These are phyloP conservation scores for Heliosperma pusillum DNA, from an alignment of 148 eudicot genomes.

Conservation along the genomic window DNA sequence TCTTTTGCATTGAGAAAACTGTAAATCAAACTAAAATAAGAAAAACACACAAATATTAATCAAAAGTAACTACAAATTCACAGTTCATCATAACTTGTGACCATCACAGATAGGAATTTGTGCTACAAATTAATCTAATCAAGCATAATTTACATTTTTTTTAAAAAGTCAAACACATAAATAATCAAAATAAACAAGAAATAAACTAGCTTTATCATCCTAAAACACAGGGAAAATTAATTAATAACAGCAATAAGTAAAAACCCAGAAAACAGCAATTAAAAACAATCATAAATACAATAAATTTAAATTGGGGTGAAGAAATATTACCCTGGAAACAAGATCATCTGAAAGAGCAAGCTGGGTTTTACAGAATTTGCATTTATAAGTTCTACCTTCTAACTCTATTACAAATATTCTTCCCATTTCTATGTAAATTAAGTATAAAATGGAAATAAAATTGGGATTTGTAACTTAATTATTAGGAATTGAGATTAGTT, in stretches of 20 bases:
- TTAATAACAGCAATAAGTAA: neutral
- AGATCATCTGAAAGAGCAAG: slow-evolving; percentile 62
- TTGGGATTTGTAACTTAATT: neutral
- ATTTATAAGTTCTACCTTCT: slow-evolving; percentile 69
- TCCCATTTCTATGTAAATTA: slow-evolving; percentile 42
- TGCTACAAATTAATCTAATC: too few species aligned
- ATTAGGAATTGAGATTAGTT: neutral
- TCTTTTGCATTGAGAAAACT: neutral
- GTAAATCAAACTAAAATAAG: neutral
- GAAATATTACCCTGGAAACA: slow-evolving; percentile 48
- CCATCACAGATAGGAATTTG: too few species aligned
- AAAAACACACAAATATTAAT: neutral
- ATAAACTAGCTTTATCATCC: too few species aligned
- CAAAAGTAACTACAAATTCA: neutral
- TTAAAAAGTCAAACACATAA: neutral
- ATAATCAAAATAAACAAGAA: neutral
- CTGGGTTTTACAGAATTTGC: slow-evolving; percentile 76
- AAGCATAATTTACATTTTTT: too few species aligned
- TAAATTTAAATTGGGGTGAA: neutral
- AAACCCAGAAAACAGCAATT: too few species aligned
- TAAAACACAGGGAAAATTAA: slow-evolving; percentile 12
- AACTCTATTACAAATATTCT: slow-evolving; percentile 66
- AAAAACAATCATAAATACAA: neutral
- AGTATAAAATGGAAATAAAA: neutral
- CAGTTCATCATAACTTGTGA: too few species aligned